Conservation (phyloP, 805 yeast species). For the Candida takata region DNA sequence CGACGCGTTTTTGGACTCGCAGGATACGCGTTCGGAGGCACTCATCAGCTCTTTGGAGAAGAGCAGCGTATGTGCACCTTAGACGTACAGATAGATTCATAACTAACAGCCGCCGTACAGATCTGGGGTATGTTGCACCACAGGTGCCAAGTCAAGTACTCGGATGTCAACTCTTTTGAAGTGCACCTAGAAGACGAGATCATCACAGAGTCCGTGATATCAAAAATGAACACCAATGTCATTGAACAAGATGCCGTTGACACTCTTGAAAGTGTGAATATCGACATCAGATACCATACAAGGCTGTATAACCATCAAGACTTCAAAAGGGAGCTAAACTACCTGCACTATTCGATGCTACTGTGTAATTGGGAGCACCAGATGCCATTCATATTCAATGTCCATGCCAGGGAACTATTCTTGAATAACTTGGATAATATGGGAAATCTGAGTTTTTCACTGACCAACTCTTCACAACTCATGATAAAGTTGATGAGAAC, state of each 20-base stretch:
- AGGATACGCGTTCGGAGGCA: constrained; percentile 6
- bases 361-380: constrained; percentile 25
- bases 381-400: constrained; percentile 28
- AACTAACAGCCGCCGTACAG: not conserved
- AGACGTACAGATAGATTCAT: too few species aligned
- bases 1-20: constrained; percentile 7
- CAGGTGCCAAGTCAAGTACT: constrained; percentile 5
- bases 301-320: not conserved
- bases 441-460: constrained; percentile 24
- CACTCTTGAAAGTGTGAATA: constrained; percentile 2
- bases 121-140: constrained; percentile 6
- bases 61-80: not conserved
- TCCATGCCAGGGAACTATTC: constrained; percentile 17
- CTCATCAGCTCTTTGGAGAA: constrained; percentile 5
- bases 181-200: constrained; percentile 5
- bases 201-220: constrained; percentile 4
- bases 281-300: constrained; percentile 9
- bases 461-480: constrained; percentile 19
- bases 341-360: constrained; percentile 7
- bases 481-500: constrained; percentile 16
- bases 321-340: constrained; percentile 6
- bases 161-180: constrained; percentile 9
- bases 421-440: constrained; percentile 17
- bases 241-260: constrained; percentile 4
- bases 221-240: constrained; percentile 6